Base-by-base conservation (phyloP, 371 early-diverging fungal genomes). In the Mortierella sp. region DNA sequence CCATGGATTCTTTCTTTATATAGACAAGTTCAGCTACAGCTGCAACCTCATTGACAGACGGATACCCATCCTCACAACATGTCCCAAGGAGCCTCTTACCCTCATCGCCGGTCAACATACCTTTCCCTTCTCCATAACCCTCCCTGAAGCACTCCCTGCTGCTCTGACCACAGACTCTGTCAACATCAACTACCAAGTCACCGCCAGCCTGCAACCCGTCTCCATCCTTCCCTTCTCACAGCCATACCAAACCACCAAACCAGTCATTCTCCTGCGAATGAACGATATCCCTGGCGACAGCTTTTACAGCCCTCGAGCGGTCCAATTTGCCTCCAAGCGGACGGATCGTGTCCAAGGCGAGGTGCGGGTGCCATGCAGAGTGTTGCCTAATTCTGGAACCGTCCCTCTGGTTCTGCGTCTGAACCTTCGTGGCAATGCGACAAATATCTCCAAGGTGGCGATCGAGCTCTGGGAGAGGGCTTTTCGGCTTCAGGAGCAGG, bases 381-480 rank as follows among this genome's bases (percentile, higher is more conserved):
- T 50, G 16, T 16, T 77, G 5, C 77, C 77, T 26, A 59, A 64
- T 31, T 31, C 59, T 21, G 77, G 72, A 2, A 61, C 51, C 16
- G 48, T 77, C 44, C 67, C 72, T 21, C n/a, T 77, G 73, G 53
- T 51, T 26, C 40, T 77, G 24, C 48, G 72, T 50, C 53, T 77
- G 26, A 61, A 34, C 24, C 64, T 77, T 26, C 72, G 72, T 24
- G 77, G 77, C 9, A 37, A 61, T 19, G 16, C 26, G n/a, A 77
- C 77, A 0, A 50, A 26, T 61, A 59, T 77, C 5, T 59, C 46
- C 31, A 72, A 77, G n/a, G 67, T 77, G 24, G 53, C 40, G 40
- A 77, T 77, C 43, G 77, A 77, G 34, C 59, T 77, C 46, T 77
- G 77, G 77, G 77, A 77, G 44, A 48, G 72, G 8, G 77, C 72